phyloP scores from a whole-genome alignment of 805 yeast species.

The Cyberlindnera nakhonratchasimensis region DNA sequence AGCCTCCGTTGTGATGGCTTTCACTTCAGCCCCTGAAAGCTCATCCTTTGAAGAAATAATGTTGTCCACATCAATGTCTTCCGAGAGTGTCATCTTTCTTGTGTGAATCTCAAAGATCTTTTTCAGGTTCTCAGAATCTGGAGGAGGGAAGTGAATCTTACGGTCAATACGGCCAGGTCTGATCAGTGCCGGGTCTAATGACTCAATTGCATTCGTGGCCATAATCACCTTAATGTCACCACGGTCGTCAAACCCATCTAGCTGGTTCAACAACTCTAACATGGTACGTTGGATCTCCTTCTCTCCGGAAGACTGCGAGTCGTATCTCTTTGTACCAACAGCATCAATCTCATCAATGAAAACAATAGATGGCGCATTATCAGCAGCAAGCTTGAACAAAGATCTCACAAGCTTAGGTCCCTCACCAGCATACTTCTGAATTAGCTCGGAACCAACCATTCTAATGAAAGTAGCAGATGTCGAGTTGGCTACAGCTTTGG shows the following conservation, averaged over 20 bases:
- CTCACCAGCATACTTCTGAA: conserved; percentile 95
- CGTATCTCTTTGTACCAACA: conserved; percentile 97
- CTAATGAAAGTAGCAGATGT: conserved; percentile 94
- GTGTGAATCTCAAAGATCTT: conserved; percentile 92
- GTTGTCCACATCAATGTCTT: conserved; percentile 85
- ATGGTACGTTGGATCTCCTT: conserved; percentile 96
- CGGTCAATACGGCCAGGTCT: conserved; percentile 98
- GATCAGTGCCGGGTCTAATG: conserved; percentile 91
- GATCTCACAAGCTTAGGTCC: conserved; percentile 95
- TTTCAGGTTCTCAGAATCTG: conserved; percentile 88
- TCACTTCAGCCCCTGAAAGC: conserved; percentile 94
- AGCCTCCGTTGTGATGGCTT: conserved; percentile 97
- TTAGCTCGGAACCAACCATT: conserved; percentile 94
- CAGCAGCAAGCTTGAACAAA: conserved; percentile 93
- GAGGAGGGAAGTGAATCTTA: conserved; percentile 92
- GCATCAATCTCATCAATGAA: conserved; percentile 99
- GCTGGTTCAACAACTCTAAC: conserved; percentile 91
- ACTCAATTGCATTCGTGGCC: conserved; percentile 96
- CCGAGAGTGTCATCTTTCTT: conserved; percentile 84
- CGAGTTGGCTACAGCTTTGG: conserved; percentile 97
- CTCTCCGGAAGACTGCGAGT: conserved; percentile 87
- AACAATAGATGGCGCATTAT: conserved; percentile 96
- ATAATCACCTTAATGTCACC: conserved; percentile 96
- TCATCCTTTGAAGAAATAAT: conserved; percentile 90
- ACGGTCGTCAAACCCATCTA: conserved; percentile 96